Base-by-base conservation (phyloP, 1,284 basidiomycete species). In the Inonotus hispidus region DNA sequence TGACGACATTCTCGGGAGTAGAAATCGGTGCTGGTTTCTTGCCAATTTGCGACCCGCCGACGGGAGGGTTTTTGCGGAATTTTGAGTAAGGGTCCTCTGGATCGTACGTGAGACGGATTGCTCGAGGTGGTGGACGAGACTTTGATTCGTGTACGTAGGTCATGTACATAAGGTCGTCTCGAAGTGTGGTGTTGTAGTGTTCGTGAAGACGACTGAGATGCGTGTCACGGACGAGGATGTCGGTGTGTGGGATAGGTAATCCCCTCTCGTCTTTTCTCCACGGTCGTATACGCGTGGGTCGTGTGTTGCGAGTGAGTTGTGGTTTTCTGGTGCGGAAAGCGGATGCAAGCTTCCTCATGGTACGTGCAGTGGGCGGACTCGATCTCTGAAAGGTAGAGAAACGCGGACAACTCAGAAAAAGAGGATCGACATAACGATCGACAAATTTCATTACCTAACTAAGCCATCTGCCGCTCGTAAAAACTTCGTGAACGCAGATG, bases 121-220 rank as follows among this genome's bases (percentile, higher is more conserved):
- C 71, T 53, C 85, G 82, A 0, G 81, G 76, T 5, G 80, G 75
- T 19, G 82, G 77, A 37, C 79, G 81, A 0, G 80, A 71, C 4
- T 71, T 77, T 54, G 78, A 74, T 68, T 83, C 82, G 74, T 96
- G 94, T 62, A 87, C 80, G 78, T 97, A 98, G 55, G 91, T 92
- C 84, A 98, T 91, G 82, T 99, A 99, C 80, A 99, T 85, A 67
- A 97, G 78, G 75, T 98, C 85, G 68, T 93, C 88, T 23, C 87
- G 83, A 61, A 99, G 81, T 8, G 94, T 90, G 57, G 79, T 77
- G 71, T 90, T 73, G 78, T 97, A 98, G 78, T 98, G 92, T 66
- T 94, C 88, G 63, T 82, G 78, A 61, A 95, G 82, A 53, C 95
- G 86, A 68, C 83, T 89, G 63, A 83, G 79, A 53, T 91, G 87